A percentile compares a stretch with the other conserved stretches of the same genome.
Conservation (phyloP, 1,284 basidiomycete species). For the Phellopilus nigrolimitatus region DNA sequence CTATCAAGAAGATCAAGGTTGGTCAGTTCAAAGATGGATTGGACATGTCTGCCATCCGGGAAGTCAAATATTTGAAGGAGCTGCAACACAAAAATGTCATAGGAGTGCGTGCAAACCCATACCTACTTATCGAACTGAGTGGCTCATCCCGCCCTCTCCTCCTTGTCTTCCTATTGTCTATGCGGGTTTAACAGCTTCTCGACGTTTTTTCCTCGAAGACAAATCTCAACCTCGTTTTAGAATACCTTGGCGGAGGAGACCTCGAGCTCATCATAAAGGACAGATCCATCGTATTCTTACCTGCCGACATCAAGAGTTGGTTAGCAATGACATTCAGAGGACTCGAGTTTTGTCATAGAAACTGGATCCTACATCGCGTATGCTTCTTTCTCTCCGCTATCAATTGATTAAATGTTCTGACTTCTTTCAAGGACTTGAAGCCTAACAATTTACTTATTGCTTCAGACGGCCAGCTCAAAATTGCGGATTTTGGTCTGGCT, state of each 20-base stretch:
- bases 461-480: constrained; percentile 87
- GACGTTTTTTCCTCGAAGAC: constrained; percentile 97
- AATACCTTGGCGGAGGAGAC: constrained; percentile 97
- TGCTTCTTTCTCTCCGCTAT: constrained; percentile 26
- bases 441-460: constrained; percentile 98
- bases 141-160: no score
- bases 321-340: constrained; percentile 98
- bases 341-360: constrained; percentile 94
- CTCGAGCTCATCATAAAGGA: constrained; percentile 97
- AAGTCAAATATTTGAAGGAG: constrained; percentile 96
- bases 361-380: constrained; percentile 91
- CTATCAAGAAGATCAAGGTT: constrained; percentile 98
- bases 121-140: constrained; percentile 6
- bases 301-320: constrained; percentile 98
- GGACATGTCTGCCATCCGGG: constrained; percentile 97
- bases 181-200: no score
- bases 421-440: constrained; percentile 78
- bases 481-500: constrained; percentile 99
- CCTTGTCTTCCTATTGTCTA: no score
- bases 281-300: constrained; percentile 84
- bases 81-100: constrained; percentile 95
- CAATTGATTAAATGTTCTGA: constrained; percentile 6
- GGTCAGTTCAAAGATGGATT: constrained; percentile 97
- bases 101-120: constrained; percentile 49
- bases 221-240: constrained; percentile 95